Base-by-base conservation (phyloP, 441 rosid genomes). In the Sinapis alba region DNA sequence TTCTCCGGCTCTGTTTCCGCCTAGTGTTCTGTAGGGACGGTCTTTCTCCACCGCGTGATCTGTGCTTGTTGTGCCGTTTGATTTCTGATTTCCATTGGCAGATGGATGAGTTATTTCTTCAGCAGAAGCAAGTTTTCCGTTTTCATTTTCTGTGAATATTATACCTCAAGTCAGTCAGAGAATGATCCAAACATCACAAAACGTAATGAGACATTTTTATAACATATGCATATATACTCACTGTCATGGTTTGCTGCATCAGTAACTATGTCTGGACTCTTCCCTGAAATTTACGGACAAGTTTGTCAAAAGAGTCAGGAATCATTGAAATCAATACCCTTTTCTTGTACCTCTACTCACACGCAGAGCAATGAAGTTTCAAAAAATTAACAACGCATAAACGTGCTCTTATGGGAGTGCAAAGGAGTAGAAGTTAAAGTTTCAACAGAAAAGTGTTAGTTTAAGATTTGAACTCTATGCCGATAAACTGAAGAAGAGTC, bases 1-100 rank as follows among this genome's bases (percentile, higher is more conserved):
- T 83, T 95, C 96, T 68, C 93, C 97, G 38, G 99, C 97, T 79
- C 94, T 83, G 80, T 86, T 85, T 68, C 92, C 92, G 75, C 86
- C 84, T 24, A 91, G 81, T 1, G 88, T 90, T 85, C 65, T 82
- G 58, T 85, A 84, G 7, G 89, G 71, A 68, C 84, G 89, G 41
- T 88, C 98, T 78, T 82, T 87, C 78, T 79, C 85, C 56, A 32
- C 60, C 4, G 82, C 68, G 66, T 78, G 84, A 62, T 88, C 90
- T 61, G 85, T 82, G 10, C 82, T 84, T 38, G 56, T 24, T 62
- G 84, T 82, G 70, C 93, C 96, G 61, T 88, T 87, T 41, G 83
- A 69, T 67, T 91, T 94, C 59, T 84, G 90, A 73, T 76, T 77
- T 63, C 20, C 68, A 71, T 77, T 84, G 64, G 32, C 72, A 41